Evolutionary conservation across 2,329 filamentous ascomycete genomes (phyloP), one percentile per base, ranked within the genome.

Genomic region (Neopestalotiopsis sp.): DNA sequence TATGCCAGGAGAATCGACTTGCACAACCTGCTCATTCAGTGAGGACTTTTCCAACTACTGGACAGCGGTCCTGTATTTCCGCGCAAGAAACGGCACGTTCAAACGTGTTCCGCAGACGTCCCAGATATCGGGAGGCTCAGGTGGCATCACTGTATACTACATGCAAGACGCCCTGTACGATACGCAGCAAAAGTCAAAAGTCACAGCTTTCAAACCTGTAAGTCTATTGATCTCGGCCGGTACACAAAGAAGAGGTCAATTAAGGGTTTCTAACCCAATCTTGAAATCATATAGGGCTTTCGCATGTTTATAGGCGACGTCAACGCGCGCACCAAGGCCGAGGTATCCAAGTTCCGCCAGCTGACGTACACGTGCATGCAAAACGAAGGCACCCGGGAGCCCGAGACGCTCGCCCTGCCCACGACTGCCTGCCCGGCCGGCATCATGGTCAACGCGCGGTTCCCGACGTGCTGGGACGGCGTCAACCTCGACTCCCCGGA

Each of bases 391-490:
- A 77, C 73, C 78, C 75, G 6, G 72, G 76, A 3, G 77, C 79
- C 32, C 84, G 89, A 69, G 84, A 80, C n/a, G 78, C 81, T 40
- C 77, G 77, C 7, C 81, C 91, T 38, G 88, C 88, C 1, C 81
- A 82, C 68, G 81, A 79, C 69, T 83, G 84, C 70, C n/a, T 89
- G 88, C 72, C 79, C 78, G 1, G 77, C 83, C 40, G 82, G 86
- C 67, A 81, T 83, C 20, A 83, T 85, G 52, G 81, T 83, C 14
- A 84, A 88, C 70, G 80, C 88, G 62, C 85, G 84, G 71, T 89
- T 88, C 75, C 87, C 86, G 1, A 83, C 82, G 9, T 89, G 86
- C 78, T 89, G 86, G 86, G 81, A 89, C 68, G 86, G 86, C 13
- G 78, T 79, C 49, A 81, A 86, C 70, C 70, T 83, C 45, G 85